phyloP scores from a whole-genome alignment of 805 yeast species.

The Metschnikowia anglica region DNA sequence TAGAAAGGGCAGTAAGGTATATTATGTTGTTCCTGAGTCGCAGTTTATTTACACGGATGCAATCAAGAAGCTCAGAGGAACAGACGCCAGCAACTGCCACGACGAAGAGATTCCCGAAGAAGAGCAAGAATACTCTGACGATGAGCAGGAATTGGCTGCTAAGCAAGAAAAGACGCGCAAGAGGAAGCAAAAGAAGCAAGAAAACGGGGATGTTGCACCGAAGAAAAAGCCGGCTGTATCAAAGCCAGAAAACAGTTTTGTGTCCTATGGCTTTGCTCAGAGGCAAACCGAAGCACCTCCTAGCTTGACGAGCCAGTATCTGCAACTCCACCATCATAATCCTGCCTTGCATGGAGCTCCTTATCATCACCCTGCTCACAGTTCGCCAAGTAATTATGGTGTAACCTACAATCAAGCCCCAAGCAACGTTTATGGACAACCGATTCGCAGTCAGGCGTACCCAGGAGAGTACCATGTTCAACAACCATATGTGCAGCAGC shows the following conservation, averaged over 20 bases:
- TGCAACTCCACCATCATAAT: slow-evolving; percentile 10
- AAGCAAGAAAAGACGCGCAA: slow-evolving; percentile 61
- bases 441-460: background rate
- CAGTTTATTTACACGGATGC: slow-evolving; percentile 74
- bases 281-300: slow-evolving; percentile 4
- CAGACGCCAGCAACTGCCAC: slow-evolving; percentile 91
- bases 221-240: slow-evolving; percentile 22
- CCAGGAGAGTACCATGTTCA: slow-evolving; percentile 5
- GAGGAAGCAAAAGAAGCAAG: slow-evolving; percentile 47
- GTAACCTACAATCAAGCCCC: background rate
- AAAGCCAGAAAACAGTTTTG: slow-evolving; percentile 17
- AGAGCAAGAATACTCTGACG: slow-evolving; percentile 94
- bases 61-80: slow-evolving; percentile 71
- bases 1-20: slow-evolving; percentile 57
- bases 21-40: slow-evolving; percentile 77
- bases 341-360: slow-evolving; percentile 11
- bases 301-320: background rate
- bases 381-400: background rate
- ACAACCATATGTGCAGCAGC: slow-evolving; percentile 8
- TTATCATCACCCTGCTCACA: background rate
- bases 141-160: slow-evolving; percentile 77
- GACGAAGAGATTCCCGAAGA: slow-evolving; percentile 93
- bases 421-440: slow-evolving; percentile 2
- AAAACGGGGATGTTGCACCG: slow-evolving; percentile 9
- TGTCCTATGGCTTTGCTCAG: slow-evolving; percentile 20